Base-by-base conservation (phyloP, 2,329 filamentous ascomycete species). In the Pseudogymnoascus destructans region DNA sequence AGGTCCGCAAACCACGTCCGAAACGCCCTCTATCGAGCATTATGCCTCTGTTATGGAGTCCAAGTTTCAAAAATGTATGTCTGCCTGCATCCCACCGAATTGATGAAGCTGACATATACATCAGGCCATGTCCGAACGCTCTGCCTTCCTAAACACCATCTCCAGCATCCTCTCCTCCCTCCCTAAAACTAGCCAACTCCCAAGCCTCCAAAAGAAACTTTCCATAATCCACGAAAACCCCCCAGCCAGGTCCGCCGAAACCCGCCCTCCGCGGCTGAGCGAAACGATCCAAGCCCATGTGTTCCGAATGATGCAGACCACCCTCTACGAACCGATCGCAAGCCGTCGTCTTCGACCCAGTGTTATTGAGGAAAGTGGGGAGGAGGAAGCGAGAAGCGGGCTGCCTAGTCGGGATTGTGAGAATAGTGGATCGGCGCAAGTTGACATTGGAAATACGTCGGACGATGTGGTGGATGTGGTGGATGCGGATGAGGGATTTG, bases 61-160 rank as follows among this genome's bases (percentile, higher is more conserved):
- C 66, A 5, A 65, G 63, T 0, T 68, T 66, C 36, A 63, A 62
- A 58, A 59, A 66, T 57, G 66, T 66, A 62, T 7, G 27, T 30
- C 32, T 35, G n/a, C 17, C n/a, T 38, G 10, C 6, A 9, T 3
- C 5, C 32, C 6, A 21, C 6, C 3, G 4, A 35, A 2, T 21
- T 25, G 8, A 9, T 9, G 11, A 19, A 21, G 33, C 21, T 32
- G 11, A 25, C 58, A 58, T 3, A 19, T 17, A 46, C 13, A 15
- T 11, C 15, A 66, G 64, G 36, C 33, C n/a, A 63, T 67, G 57
- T 59, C 59, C 49, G 60, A 61, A 13, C 61, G 64, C 30, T 36
- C 49, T n/a, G 42, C 59, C 2, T 65, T 62, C 35, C 23, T 67
- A 6, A 55, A 59, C 3, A 62, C 58, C 8, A 62, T 67, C 10